Percentiles rank a stretch among this genome's conserved stretches.
Evolutionary conservation across 345 rosid species (phyloP).

Genomic region (Mallotus nudiflorus): DNA sequence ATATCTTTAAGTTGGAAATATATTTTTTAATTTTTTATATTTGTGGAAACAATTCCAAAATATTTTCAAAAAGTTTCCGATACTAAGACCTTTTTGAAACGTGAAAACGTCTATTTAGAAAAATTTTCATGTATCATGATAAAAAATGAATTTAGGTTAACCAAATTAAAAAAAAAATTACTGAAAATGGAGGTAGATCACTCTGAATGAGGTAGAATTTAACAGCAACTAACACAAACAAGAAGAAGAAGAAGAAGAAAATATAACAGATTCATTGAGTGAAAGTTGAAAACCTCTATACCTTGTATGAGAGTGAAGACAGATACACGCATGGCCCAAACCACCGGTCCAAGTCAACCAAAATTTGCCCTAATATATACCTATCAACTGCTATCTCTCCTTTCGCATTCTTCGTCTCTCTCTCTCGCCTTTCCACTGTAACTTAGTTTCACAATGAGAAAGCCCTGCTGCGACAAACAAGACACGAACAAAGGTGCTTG

Average conservation of each 20-base stretch:
- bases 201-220: slow-evolving; percentile 8
- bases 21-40: too few species aligned
- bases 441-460: slow-evolving; percentile 39
- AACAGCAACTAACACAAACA: slow-evolving; percentile 28
- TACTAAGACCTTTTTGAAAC: too few species aligned
- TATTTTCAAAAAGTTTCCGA: too few species aligned
- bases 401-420: not conserved
- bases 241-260: not conserved
- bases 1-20: too few species aligned
- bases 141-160: too few species aligned
- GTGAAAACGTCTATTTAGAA: too few species aligned
- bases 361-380: slow-evolving; percentile 16
- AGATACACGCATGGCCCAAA: slow-evolving; percentile 33
- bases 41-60: too few species aligned
- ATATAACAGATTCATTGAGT: too few species aligned
- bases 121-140: too few species aligned
- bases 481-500: slow-evolving; percentile 61
- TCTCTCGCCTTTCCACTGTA: not conserved
- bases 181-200: not conserved
- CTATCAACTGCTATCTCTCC: not conserved
- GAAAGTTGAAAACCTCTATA: too few species aligned
- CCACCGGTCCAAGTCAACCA: slow-evolving; percentile 60
- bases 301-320: too few species aligned
- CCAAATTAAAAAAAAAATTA: too few species aligned
- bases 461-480: slow-evolving; percentile 59